Conservation (phyloP, 2,329 filamentous ascomycete genomes). For the Pseudogymnoascus destructans region DNA sequence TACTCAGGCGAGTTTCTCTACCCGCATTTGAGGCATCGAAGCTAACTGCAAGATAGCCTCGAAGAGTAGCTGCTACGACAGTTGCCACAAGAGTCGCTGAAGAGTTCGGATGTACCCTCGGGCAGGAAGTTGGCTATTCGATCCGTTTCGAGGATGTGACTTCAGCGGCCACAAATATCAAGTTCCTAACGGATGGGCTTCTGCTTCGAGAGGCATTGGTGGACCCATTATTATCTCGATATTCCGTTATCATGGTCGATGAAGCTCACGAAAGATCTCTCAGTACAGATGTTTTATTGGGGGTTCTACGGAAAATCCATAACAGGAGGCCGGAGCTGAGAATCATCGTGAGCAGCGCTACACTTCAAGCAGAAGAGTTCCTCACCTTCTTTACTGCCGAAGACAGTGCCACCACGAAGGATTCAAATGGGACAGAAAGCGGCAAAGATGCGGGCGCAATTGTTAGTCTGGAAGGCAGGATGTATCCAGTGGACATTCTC, state of each 20-base stretch:
- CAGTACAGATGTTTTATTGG: constrained; percentile 81
- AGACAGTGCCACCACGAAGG: constrained; percentile 19
- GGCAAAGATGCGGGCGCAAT: constrained; percentile 44
- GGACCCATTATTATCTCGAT: constrained; percentile 78
- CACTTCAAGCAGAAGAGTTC: constrained; percentile 79
- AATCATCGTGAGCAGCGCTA: constrained; percentile 87
- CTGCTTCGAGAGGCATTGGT: constrained; percentile 85
- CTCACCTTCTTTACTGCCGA: constrained; percentile 55
- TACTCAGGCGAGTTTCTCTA: constrained; percentile 57
- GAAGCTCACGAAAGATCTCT: constrained; percentile 91
- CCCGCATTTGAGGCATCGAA: constrained; percentile 7
- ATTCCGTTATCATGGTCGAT: constrained; percentile 95
- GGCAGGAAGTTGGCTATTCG: constrained; percentile 85
- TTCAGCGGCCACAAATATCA: constrained; percentile 72
- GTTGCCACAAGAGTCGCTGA: constrained; percentile 82
- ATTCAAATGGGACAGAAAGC: constrained; percentile 16
- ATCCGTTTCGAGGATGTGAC: constrained; percentile 89
- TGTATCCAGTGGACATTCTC: constrained; percentile 77
- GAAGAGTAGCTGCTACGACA: constrained; percentile 80
- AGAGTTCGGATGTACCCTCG: constrained; percentile 73
- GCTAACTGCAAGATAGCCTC: constrained; percentile 44
- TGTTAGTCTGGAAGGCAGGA: constrained; percentile 74
- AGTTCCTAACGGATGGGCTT: constrained; percentile 89
- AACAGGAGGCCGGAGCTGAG: constrained; percentile 68
- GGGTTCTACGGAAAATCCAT: constrained; percentile 79